Conservation (phyloP, 768 basidiomycete species). For the Krasilnikovozyma curviuscula region DNA sequence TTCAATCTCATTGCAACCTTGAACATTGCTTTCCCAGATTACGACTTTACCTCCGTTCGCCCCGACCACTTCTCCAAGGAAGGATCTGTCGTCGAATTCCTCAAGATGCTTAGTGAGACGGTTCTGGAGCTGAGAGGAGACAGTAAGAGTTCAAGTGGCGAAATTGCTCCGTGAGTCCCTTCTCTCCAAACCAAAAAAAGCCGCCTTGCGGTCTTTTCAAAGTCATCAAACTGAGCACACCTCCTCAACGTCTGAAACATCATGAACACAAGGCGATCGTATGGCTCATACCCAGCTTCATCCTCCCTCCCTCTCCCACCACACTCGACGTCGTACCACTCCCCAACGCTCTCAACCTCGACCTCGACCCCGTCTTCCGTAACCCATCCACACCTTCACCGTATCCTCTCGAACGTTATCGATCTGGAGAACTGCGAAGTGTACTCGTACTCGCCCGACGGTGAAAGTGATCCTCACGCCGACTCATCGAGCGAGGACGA, state of each 20-base stretch:
- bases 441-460: slow-evolving; percentile 80
- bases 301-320: neutral
- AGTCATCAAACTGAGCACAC: neutral
- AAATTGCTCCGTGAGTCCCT: neutral
- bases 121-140: slow-evolving; percentile 7
- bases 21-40: slow-evolving; percentile 92
- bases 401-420: slow-evolving; percentile 73
- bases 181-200: neutral
- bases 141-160: too few species aligned
- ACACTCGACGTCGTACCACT: slow-evolving; percentile 3
- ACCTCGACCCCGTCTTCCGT: slow-evolving; percentile 7
- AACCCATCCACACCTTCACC: slow-evolving; percentile 73
- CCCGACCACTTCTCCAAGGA: slow-evolving; percentile 57
- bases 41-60: slow-evolving; percentile 84
- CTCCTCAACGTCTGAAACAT: too few species aligned
- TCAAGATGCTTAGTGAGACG: slow-evolving; percentile 3
- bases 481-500: slow-evolving; percentile 26
- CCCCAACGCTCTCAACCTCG: slow-evolving; percentile 3
- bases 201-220: neutral
- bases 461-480: slow-evolving; percentile 84
- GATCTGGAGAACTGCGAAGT: slow-evolving; percentile 83
- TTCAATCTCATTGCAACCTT: slow-evolving; percentile 91
- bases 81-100: slow-evolving; percentile 7
- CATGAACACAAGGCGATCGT: neutral
- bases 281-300: neutral